phyloP scores from a whole-genome alignment of 116 monocot genomes.

The Iris pallida region DNA sequence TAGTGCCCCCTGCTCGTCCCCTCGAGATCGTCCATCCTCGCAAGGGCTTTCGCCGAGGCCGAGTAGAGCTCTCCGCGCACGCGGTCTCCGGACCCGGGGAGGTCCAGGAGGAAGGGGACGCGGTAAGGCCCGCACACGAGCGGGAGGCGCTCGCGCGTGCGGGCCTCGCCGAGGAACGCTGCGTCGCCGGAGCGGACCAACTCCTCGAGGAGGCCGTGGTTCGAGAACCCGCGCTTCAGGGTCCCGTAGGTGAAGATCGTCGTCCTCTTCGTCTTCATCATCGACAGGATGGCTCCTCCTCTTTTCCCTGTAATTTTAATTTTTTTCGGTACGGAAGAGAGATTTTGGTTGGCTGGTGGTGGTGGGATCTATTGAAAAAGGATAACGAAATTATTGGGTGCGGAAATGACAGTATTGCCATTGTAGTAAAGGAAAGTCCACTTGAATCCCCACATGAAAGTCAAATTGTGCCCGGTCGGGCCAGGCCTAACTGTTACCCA shows the following conservation, averaged over 20 bases:
- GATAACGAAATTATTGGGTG: too few species aligned
- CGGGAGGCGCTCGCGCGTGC: slow-evolving; percentile 41
- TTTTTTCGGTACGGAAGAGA: too few species aligned
- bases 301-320: too few species aligned
- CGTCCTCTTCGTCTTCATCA: not conserved
- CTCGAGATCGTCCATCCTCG: slow-evolving; percentile 67
- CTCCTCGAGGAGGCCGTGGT: slow-evolving; percentile 60
- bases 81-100: slow-evolving; percentile 46
- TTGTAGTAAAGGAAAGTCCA: too few species aligned
- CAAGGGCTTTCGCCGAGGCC: slow-evolving; percentile 39
- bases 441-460: too few species aligned
- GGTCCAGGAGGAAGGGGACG: slow-evolving; percentile 74
- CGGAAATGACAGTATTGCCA: too few species aligned
- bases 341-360: too few species aligned
- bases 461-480: too few species aligned
- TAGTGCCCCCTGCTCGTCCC: slow-evolving; percentile 63
- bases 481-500: too few species aligned
- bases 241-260: slow-evolving; percentile 77
- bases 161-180: slow-evolving; percentile 37
- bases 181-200: slow-evolving; percentile 55
- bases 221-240: slow-evolving; percentile 73
- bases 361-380: too few species aligned
- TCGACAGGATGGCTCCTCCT: too few species aligned
- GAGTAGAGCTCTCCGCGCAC: slow-evolving; percentile 72
- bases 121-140: slow-evolving; percentile 77